Evolutionary conservation across 495 filamentous ascomycete genomes (phyloP), one percentile per base, ranked within the genome.

Genomic region (Neurospora discreta): DNA sequence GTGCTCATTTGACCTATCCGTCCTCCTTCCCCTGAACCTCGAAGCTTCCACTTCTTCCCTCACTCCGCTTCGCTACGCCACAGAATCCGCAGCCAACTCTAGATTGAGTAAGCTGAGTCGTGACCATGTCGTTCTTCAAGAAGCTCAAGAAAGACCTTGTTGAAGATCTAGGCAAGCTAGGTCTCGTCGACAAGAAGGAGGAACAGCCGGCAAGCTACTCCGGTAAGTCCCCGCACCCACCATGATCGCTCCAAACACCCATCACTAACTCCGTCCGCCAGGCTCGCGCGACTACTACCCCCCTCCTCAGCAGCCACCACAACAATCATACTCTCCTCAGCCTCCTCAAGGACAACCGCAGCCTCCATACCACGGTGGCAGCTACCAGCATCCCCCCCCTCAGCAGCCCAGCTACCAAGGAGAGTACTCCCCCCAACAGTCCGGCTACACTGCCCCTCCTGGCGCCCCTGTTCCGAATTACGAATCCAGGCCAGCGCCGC

Each of bases 111-210:
- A 60, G 52, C 52, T 60, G 52, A 33, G 18, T 18, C 6, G 15
- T 60, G n/a, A 65, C 38, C 60, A 80, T 80, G 78, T 76, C 77
- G 3, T 80, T 78, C 60, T 75, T 78, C 72, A 80, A 78, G 71
- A 77, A 78, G 42, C 72, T 78, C 18, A 69, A 71, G 41, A 74
- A 77, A 39, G 75, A 73, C n/a, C 68, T 77, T 18, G 71, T 44
- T 33, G 69, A 72, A 15, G 75, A 79, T n/a, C 68, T 78, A 9
- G 72, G 68, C 39, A 46, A 58, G 16, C 39, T 77, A 39, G 74
- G 73, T 44, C 52, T 78, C 70, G 76, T 72, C 30, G 71, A 75
- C 69, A 73, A 74, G 52, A 75, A 77, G 52, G 69, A 75, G 39
- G 65, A 75, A 70, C 73, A 70, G 11, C 71, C 44, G 26, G n/a